Conservation (phyloP, 2,329 filamentous ascomycete species). For the Trichoderma asperellum region DNA sequence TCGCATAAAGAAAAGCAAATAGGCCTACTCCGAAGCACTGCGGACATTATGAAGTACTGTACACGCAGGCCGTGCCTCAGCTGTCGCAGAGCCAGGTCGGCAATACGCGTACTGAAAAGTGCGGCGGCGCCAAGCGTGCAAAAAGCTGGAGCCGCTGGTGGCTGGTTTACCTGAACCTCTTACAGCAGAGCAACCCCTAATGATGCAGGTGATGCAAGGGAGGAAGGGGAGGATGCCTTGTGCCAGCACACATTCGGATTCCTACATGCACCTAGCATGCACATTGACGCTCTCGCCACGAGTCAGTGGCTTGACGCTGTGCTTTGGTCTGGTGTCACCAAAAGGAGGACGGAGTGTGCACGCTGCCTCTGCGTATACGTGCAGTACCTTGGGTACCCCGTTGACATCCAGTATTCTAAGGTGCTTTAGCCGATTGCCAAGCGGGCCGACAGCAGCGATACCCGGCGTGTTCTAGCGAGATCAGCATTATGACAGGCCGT, state of each 20-base stretch:
- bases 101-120: constrained; percentile 1
- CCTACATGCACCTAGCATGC: too few relatives aligned
- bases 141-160: constrained; percentile 6
- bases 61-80: background rate
- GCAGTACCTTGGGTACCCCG: too few relatives aligned
- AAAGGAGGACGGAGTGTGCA: background rate
- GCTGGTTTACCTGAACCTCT: background rate
- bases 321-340: background rate
- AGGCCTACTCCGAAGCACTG: too few relatives aligned
- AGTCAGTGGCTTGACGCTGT: background rate
- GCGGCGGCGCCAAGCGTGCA: background rate
- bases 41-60: background rate
- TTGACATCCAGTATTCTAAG: too few relatives aligned
- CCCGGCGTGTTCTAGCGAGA: background rate
- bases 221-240: background rate
- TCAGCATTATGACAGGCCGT: background rate
- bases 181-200: background rate
- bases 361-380: background rate
- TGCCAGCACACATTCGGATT: background rate
- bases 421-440: background rate
- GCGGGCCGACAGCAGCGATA: background rate
- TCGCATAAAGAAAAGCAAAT: background rate
- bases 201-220: background rate
- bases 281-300: background rate
- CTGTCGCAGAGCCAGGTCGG: background rate